Percentiles rank a stretch among this genome's conserved stretches.
Conservation (phyloP, 345 rosid species). For the Citrus unshiu region DNA sequence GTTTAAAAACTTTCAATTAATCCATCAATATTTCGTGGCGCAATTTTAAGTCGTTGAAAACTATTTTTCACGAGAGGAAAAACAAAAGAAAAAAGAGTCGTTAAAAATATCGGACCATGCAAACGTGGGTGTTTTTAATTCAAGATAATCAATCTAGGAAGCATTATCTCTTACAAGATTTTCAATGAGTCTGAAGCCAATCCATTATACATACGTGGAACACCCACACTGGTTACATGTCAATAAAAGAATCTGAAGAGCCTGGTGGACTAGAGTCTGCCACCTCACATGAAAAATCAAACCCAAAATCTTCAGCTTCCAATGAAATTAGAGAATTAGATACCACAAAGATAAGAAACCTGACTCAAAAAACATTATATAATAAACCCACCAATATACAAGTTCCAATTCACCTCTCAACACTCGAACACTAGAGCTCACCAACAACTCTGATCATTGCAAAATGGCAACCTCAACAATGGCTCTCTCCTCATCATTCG, state of each 20-base stretch:
- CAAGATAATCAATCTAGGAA: neutral
- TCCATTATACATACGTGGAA: constrained; percentile 17
- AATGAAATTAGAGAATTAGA: constrained; percentile 45
- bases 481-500: constrained; percentile 67
- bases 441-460: no score
- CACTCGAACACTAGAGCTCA: neutral
- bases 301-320: constrained; percentile 46
- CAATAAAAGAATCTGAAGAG: constrained; percentile 13
- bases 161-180: neutral
- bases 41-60: neutral
- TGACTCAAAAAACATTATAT: constrained; percentile 13
- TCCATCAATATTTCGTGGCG: neutral
- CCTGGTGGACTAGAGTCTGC: constrained; percentile 38
- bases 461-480: constrained; percentile 55
- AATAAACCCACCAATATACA: constrained; percentile 2
- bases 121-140: neutral
- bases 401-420: constrained; percentile 3
- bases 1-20: neutral
- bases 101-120: neutral
- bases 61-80: no score
- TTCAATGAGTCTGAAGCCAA: neutral
- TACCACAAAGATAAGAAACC: constrained; percentile 44
- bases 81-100: no score
- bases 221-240: neutral
- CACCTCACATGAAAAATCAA: constrained; percentile 23